Evolutionary conservation across 2,329 filamentous ascomycete species (phyloP), one percentile per base, ranked within the genome.

Genomic region (Neofusicoccum umdonicola): DNA sequence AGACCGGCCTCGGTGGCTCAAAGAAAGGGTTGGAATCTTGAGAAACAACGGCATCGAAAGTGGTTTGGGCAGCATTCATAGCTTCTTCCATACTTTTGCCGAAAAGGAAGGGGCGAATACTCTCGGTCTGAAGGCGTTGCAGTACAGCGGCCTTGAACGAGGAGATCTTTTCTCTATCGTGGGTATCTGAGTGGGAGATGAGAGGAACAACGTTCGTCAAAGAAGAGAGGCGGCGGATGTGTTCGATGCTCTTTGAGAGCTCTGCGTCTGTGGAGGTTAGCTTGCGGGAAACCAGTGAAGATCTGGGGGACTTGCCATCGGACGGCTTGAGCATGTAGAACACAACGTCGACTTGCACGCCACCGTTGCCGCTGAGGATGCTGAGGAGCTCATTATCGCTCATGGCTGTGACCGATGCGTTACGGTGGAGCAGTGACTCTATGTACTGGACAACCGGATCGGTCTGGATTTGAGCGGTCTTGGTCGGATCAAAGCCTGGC

Each of bases 141-240:
- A 81, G 72, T 31, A 93, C 82, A 9, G 81, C 81, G 17, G 84
- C 78, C 74, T 93, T 94, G 66, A 87, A 79, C 0, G 79, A 75
- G 3, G 79, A 73, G 3, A 91, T 78, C 65, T 90, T 84, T 12
- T 86, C 81, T 0, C 79, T 68, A 0, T 85, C 83, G 67, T 94
- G 78, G 1, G 85, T 84, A 73, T 99, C 95, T 3, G 90, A 85
- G 67, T 90, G 91, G 12, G 91, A 86, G 58, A 99, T 83, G 2
- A 98, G 76, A 1, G 94, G 91, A 52, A 98, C 88, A 6, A 98
- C 85, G 74, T 96, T 98, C 7, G 92, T 95, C 64, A 93, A 82
- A 2, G 83, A 79, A 34, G 88, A 86, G 19, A 97, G 83, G 35
- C 86, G 86, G 58, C 85, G 84, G 64, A 97, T 87, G 70, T 88